Evolutionary conservation across 257 asterid species (phyloP), one percentile per base, ranked within the genome.

Genomic region (Knoxia roxburghii): DNA sequence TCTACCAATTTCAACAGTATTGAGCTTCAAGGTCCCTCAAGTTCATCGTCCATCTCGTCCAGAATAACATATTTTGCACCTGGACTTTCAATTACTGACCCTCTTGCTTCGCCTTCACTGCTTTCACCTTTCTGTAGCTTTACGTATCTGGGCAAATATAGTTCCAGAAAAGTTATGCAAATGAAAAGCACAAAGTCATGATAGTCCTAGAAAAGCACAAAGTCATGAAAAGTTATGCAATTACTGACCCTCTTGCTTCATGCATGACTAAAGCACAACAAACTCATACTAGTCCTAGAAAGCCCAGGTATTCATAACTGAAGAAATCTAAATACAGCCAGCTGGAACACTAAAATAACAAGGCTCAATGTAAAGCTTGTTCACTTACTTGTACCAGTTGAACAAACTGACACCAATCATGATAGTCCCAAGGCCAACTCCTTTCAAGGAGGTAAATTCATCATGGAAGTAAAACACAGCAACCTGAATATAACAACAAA

Each of bases 331-430:
- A 11, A 32, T 37, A 61, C 12, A 61, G 33, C 12, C 17, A 14
- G 32, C 49, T 7, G 7, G 48, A 51, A 65, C 9, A 65, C 6
- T 32, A 7, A 27, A 43, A 50, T 2, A 8, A 23, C 21, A 7
- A 2, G 71, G 67, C 2, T 37, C 18, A 35, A 48, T 12, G 60
- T 23, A 75, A 52, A 68, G 74, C n/a, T 60, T 33, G 68, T 68
- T 72, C 48, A 94, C 99, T 88, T 87, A 94, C 99, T 94, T 94
- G 96, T 90, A 94, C 99, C 89, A 90, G 77, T 94, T 94, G 71
- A 94, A 94, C 68, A 94, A 83, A 72, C 97, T 75, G 83, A 94
- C 99, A 61, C 99, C 99, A 62, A 78, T 35, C 91, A 94, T 84
- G 64, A 94, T 94, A 2, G 82, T 90, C 58, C 73, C 53, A 67